A percentile compares a stretch with the other conserved stretches of the same genome.
phyloP scores from a whole-genome alignment of 768 basidiomycete species.

The Mrakia gelida region DNA sequence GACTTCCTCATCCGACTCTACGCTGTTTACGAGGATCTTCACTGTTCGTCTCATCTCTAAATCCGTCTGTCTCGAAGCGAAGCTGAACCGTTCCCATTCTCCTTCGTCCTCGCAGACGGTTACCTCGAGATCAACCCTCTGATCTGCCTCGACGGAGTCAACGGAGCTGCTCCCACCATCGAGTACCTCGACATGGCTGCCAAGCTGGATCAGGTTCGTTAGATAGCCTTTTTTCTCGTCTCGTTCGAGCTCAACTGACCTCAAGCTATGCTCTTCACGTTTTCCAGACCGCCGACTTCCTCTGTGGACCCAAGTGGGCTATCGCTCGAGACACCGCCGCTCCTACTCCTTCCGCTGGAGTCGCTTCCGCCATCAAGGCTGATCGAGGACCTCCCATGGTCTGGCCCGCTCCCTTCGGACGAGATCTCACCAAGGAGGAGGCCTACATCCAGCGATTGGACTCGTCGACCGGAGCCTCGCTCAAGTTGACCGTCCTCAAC shows the following conservation, averaged over 20 bases:
- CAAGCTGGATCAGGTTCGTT: constrained; percentile 79
- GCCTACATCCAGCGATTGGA: constrained; percentile 99
- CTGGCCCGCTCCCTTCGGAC: constrained; percentile 80
- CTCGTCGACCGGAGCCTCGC: constrained; percentile 91
- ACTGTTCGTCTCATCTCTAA: constrained; percentile 51
- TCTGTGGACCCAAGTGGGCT: constrained; percentile 98
- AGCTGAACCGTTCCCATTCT: neutral
- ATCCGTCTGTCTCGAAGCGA: neutral
- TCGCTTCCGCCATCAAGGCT: constrained; percentile 58
- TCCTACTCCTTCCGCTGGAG: constrained; percentile 47
- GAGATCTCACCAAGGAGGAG: constrained; percentile 96
- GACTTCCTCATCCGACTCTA: constrained; percentile 95
- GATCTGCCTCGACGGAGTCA: constrained; percentile 78
- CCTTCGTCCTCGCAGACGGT: constrained; percentile 52
- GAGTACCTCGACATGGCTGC: constrained; percentile 99
- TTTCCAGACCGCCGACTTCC: constrained; percentile 77
- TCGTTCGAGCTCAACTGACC: neutral
- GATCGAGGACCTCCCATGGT: constrained; percentile 98
- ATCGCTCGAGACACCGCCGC: constrained; percentile 80
- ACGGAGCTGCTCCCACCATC: constrained; percentile 67
- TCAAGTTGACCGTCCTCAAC: constrained; percentile 96
- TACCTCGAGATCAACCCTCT: constrained; percentile 99
- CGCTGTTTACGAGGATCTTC: constrained; percentile 95
- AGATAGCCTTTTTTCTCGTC: neutral
- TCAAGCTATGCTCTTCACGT: no score